Evolutionary conservation across 352 stramenopile species (phyloP).

Genomic region (Globisporangium alternatum): DNA sequence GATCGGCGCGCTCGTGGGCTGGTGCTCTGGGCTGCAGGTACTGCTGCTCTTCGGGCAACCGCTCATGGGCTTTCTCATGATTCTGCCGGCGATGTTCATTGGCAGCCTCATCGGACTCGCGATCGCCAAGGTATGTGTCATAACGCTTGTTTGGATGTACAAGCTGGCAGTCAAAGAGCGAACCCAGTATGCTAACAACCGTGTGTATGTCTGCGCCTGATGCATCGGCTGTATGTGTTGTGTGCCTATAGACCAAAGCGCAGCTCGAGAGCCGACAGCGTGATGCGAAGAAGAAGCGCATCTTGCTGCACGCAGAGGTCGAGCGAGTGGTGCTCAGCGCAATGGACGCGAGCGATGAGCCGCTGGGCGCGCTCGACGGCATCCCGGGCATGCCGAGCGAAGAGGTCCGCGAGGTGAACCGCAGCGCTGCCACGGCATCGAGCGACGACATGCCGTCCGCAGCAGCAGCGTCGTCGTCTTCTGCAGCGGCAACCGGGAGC

Average conservation of each 20-base stretch:
- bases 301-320: conserved; percentile 46
- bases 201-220: not conserved
- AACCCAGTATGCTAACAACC: not conserved
- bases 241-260: conserved; percentile 32
- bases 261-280: conserved; percentile 51
- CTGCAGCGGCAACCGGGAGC: conserved; percentile 9
- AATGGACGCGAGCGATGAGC: conserved; percentile 18
- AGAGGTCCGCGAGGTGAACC: conserved; percentile 16
- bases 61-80: conserved; percentile 60
- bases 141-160: not conserved
- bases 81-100: conserved; percentile 58
- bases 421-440: conserved; percentile 1
- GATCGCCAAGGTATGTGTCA: conserved; percentile 43
- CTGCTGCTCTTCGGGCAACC: conserved; percentile 50
- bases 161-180: not conserved
- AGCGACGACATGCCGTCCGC: not conserved
- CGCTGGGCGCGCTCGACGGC: conserved; percentile 35
- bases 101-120: conserved; percentile 43
- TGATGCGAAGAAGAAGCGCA: conserved; percentile 32
- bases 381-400: conserved; percentile 25
- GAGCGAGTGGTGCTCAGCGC: conserved; percentile 47
- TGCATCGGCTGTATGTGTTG: not conserved
- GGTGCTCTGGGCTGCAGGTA: conserved; percentile 42
- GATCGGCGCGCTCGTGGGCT: conserved; percentile 50
- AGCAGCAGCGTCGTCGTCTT: not conserved